A percentile compares a stretch with the other conserved stretches of the same genome.
These are phyloP conservation scores for Chernovozyma sophiae-reginae DNA, from an alignment of 1,139 yeast species.

Conservation along the genomic window DNA sequence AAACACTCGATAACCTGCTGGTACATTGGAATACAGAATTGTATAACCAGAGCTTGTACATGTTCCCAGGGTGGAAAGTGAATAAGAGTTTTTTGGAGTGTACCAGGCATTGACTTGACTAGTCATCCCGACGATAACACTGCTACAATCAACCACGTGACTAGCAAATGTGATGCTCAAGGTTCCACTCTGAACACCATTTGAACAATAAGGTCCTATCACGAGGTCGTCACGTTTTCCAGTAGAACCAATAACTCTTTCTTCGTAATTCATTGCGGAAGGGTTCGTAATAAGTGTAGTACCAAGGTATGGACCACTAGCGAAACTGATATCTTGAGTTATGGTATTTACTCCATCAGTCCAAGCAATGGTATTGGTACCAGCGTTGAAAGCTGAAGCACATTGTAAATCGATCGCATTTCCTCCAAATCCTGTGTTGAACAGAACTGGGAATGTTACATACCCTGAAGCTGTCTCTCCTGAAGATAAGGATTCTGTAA, in stretches of 20 bases:
- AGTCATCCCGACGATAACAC: constrained; percentile 18
- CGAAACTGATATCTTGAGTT: constrained; percentile 14
- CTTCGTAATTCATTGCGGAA: constrained; percentile 1
- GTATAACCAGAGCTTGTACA: constrained; percentile 14
- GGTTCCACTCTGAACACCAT: constrained; percentile 22
- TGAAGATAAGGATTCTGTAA: constrained; percentile 11
- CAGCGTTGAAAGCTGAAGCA: constrained; percentile 18
- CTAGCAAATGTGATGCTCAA: constrained; percentile 16
- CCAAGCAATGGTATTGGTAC: constrained; percentile 24
- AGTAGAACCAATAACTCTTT: constrained; percentile 15
- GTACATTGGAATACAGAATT: constrained; percentile 19
- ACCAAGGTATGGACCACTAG: constrained; percentile 4
- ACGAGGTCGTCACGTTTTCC: constrained; percentile 13
- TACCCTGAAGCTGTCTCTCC: constrained; percentile 18
- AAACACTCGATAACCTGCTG: constrained; percentile 31
- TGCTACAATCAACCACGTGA: constrained; percentile 20
- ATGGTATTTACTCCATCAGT: constrained; percentile 23
- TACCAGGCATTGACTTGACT: constrained; percentile 21
- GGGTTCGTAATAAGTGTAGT: neutral
- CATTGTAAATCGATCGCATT: constrained; percentile 16
- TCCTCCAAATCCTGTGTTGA: constrained; percentile 24
- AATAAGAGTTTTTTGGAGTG: constrained; percentile 12
- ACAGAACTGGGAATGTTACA: constrained; percentile 22
- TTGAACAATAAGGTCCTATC: constrained; percentile 20
- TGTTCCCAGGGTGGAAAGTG: constrained; percentile 8